These are phyloP conservation scores for Phytophthora capsici DNA, from an alignment of 352 stramenopile species.

Conservation along the genomic window DNA sequence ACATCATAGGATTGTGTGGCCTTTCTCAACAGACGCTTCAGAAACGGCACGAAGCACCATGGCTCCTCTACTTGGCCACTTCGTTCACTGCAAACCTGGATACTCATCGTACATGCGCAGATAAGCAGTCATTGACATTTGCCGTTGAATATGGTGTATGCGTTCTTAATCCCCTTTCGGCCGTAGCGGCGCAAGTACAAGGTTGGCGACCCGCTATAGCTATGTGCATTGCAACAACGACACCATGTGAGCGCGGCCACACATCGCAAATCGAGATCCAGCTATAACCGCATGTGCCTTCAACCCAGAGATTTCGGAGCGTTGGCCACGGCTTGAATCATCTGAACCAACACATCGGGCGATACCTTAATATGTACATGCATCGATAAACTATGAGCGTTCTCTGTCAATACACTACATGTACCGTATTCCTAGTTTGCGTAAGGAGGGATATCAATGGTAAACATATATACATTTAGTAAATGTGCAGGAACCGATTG, in stretches of 20 bases:
- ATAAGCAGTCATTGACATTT: too few species aligned
- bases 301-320: constrained; percentile 14
- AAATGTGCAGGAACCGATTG: too few species aligned
- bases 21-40: constrained; percentile 5
- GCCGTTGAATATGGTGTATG: background rate
- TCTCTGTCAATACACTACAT: too few species aligned
- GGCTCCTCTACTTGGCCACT: background rate
- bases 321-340: background rate
- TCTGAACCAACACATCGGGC: too few species aligned
- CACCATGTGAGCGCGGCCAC: constrained; percentile 14
- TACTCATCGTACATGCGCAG: too few species aligned
- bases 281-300: constrained; percentile 12
- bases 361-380: too few species aligned
- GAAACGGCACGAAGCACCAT: constrained; percentile 9
- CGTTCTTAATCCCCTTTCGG: background rate
- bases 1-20: constrained; percentile 6
- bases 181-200: background rate
- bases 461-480: too few species aligned
- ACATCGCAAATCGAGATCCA: constrained; percentile 12
- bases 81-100: too few species aligned
- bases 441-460: too few species aligned
- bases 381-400: too few species aligned
- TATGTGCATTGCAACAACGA: background rate
- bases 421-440: too few species aligned
- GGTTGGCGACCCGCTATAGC: background rate